These are phyloP conservation scores for Epichloe sp. DNA, from an alignment of 2,329 filamentous ascomycete genomes.

Conservation along the genomic window DNA sequence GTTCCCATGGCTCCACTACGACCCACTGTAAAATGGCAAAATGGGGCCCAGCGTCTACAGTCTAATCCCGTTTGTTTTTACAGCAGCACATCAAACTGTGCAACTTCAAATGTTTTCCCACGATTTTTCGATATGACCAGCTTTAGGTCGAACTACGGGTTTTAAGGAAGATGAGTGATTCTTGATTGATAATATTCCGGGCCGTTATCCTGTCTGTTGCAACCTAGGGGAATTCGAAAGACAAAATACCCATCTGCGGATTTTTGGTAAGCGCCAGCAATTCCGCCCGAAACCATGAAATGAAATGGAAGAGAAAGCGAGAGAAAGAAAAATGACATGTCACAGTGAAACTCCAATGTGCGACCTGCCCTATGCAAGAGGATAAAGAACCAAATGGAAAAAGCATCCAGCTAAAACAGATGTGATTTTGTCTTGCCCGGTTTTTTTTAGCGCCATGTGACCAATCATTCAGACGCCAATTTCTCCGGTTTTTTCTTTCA, in stretches of 20 bases:
- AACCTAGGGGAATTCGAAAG: neutral
- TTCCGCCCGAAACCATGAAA: neutral
- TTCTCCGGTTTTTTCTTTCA: neutral
- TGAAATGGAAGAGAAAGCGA: neutral
- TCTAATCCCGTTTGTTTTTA: too few species aligned
- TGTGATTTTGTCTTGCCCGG: neutral
- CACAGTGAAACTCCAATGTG: neutral
- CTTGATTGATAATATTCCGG: neutral
- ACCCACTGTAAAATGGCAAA: neutral
- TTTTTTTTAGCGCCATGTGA: neutral
- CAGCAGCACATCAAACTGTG: too few species aligned
- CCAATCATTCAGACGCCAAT: neutral
- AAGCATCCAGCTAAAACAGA: too few species aligned
- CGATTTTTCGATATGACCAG: too few species aligned
- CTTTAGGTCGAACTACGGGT: too few species aligned
- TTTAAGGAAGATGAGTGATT: neutral
- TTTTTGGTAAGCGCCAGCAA: neutral
- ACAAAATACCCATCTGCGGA: neutral
- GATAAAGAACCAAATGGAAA: neutral
- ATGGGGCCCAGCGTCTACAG: too few species aligned
- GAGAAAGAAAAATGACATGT: neutral
- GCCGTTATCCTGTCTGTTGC: neutral
- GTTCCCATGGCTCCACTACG: neutral
- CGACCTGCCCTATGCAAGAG: neutral
- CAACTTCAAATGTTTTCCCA: too few species aligned